phyloP scores from a whole-genome alignment of 352 stramenopile species.

The Paralagenidium karlingii region DNA sequence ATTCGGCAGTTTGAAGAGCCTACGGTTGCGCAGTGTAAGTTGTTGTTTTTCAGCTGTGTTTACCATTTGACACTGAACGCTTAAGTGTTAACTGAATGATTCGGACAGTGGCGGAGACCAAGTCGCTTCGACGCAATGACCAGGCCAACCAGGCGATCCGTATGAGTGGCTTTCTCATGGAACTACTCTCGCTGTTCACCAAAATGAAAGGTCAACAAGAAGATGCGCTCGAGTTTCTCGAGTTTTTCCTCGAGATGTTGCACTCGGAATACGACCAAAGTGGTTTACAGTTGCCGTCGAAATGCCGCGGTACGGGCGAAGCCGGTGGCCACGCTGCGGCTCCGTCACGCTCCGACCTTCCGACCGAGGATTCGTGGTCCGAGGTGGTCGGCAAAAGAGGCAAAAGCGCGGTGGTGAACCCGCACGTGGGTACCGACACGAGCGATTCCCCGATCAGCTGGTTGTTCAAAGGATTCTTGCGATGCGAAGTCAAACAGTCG shows the following conservation, averaged over 20 bases:
- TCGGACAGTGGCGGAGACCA: background rate
- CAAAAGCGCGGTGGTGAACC: constrained; percentile 68
- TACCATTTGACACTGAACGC: too few species aligned
- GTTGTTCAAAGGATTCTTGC: constrained; percentile 72
- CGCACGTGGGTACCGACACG: constrained; percentile 18
- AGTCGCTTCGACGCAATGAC: background rate
- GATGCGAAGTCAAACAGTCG: constrained; percentile 59
- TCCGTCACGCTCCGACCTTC: background rate
- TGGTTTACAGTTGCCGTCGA: constrained; percentile 30
- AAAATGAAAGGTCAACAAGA: constrained; percentile 73
- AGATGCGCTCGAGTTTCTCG: constrained; percentile 76
- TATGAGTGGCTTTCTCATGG: constrained; percentile 74
- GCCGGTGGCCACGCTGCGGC: too few species aligned
- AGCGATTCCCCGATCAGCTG: constrained; percentile 70
- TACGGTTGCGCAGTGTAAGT: constrained; percentile 48
- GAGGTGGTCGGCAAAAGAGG: constrained; percentile 65
- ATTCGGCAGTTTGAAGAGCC: constrained; percentile 74
- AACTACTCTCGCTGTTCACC: constrained; percentile 69
- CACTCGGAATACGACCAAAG: constrained; percentile 75
- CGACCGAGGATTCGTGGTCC: constrained; percentile 18
- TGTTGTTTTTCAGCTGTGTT: constrained; percentile 10
- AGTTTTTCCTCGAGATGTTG: constrained; percentile 77
- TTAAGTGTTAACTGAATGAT: background rate
- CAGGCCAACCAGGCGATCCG: constrained; percentile 39
- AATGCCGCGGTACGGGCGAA: constrained; percentile 14